These are phyloP conservation scores for Lachnum nothofagi DNA, from an alignment of 2,329 filamentous ascomycete genomes.

Conservation along the genomic window DNA sequence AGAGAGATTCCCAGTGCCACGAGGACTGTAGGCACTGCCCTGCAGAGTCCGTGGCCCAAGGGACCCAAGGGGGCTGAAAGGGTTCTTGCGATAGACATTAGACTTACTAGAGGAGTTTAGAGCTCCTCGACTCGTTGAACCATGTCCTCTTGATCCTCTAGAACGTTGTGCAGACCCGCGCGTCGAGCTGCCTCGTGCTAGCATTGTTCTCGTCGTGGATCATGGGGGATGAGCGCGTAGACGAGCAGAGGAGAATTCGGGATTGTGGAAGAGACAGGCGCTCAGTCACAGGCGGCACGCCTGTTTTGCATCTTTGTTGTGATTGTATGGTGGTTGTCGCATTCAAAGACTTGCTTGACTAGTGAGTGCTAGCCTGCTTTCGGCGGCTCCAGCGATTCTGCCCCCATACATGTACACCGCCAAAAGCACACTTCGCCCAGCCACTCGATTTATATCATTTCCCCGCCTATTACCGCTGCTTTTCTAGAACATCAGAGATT, in stretches of 20 bases:
- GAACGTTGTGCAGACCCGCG: constrained; percentile 28
- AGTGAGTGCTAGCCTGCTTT: background rate
- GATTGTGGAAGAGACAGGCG: background rate
- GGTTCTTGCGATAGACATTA: constrained; percentile 6
- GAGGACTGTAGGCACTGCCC: constrained; percentile 5
- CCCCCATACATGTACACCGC: too few species aligned
- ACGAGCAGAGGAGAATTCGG: constrained; percentile 21
- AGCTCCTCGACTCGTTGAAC: constrained; percentile 31
- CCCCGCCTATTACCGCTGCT: too few species aligned
- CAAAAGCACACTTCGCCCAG: background rate
- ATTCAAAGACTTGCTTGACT: background rate
- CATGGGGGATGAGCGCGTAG: constrained; percentile 23
- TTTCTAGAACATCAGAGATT: too few species aligned
- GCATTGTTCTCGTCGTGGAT: constrained; percentile 30
- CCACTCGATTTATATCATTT: too few species aligned
- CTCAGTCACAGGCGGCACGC: background rate
- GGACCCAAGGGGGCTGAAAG: background rate
- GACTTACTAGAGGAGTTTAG: constrained; percentile 31
- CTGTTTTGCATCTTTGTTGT: constrained; percentile 11
- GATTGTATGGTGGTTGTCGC: constrained; percentile 1
- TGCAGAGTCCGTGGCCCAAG: constrained; percentile 10
- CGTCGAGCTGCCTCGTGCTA: constrained; percentile 25
- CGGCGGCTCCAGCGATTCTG: background rate
- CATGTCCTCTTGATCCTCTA: constrained; percentile 31
- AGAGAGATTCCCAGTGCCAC: constrained; percentile 9